Percentiles rank a stretch among this genome's conserved stretches.
Conservation (phyloP, 768 basidiomycete species). For the Dentipellis sp. region DNA sequence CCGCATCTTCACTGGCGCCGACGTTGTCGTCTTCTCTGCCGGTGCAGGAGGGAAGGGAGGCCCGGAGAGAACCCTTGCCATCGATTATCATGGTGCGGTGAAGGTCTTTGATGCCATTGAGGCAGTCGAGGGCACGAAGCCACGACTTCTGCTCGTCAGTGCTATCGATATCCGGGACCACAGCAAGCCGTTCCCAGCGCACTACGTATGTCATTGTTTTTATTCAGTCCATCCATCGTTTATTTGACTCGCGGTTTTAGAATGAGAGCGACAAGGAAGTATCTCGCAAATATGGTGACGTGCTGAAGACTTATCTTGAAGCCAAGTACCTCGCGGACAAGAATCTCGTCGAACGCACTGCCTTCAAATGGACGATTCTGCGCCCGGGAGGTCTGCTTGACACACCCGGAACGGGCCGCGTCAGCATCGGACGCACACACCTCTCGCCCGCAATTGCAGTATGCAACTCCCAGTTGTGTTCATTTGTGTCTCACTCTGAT, state of each 20-base stretch:
- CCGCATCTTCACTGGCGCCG: constrained; percentile 28
- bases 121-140: constrained; percentile 33
- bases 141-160: constrained; percentile 49
- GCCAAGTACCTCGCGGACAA: constrained; percentile 36
- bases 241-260: constrained; percentile 18
- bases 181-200: constrained; percentile 32
- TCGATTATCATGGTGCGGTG: constrained; percentile 55
- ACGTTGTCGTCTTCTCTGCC: constrained; percentile 31
- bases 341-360: constrained; percentile 33
- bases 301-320: constrained; percentile 31
- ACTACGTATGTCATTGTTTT: constrained; percentile 34
- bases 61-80: constrained; percentile 42
- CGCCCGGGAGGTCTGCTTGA: constrained; percentile 54
- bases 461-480: constrained; percentile 11
- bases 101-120: constrained; percentile 68
- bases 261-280: constrained; percentile 35
- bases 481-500: background rate
- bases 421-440: constrained; percentile 44
- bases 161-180: constrained; percentile 48
- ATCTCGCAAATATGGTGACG: constrained; percentile 33
- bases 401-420: constrained; percentile 40
- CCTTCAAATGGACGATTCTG: constrained; percentile 59
- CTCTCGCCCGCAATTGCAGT: constrained; percentile 40
- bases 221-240: background rate
- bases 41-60: constrained; percentile 53